Evolutionary conservation across 805 yeast species (phyloP), one percentile per base, ranked within the genome.

Genomic region (Candida nemodendra): DNA sequence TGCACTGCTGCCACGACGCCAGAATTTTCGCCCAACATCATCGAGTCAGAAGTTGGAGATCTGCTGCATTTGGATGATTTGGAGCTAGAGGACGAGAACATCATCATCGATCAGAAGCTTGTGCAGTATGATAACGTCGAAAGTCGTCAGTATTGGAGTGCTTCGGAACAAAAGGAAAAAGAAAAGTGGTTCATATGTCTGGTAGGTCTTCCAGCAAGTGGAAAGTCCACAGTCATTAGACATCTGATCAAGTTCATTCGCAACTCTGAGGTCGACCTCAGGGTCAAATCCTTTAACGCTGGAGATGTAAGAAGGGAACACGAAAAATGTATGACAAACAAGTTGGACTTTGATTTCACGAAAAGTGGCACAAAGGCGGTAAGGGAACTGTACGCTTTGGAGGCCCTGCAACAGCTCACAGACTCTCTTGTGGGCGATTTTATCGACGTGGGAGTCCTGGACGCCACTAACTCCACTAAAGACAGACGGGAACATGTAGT

Each of bases 161-260:
- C 34, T 12, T 22, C 35, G 2, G 29, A 29, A 3, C 32, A 31
- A 34, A 34, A 37, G 17, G 34, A 38, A 21, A 30, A 42, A 6
- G 52, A 53, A 30, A 62, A 62, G 34, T 59, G 59, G 59, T 51
- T 57, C 7, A 48, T 62, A 6, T 56, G 64, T 27, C 37, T 62
- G 27, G 97, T 93, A 4, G 99, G 99, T 0, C 61, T 84, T 11
- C 98, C 98, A 0, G 98, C 97, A 0, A 73, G 96, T 34, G 99
- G 99, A 3, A 91, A 91, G 62, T 85, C 95, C 3, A 57, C 65
- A 1, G 53, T 61, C 28, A 54, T 59, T 1, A 45, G 37, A 14
- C 61, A 62, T 23, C 46, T 62, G 11, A 47, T 43, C 28, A 41
- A 55, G 15, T 61, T 48, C 32, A 42, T 59, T 2, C 31, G 42